Percentiles rank a stretch among this genome's conserved stretches.
Evolutionary conservation across 108 stramenopile genomes (phyloP).

Genomic region (Discostella pseudostelligera): DNA sequence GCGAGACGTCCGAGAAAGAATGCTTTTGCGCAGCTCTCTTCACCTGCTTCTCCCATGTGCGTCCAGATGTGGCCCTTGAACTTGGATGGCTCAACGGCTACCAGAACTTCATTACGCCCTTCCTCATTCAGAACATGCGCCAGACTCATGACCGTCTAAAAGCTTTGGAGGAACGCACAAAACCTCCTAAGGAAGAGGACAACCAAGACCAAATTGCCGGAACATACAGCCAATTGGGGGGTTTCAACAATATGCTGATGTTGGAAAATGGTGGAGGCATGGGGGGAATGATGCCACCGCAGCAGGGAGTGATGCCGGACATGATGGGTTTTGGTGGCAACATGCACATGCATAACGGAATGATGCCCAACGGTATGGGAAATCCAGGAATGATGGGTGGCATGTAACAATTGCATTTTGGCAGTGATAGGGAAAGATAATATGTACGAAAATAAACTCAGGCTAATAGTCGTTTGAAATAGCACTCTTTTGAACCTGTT

Average conservation of each 20-base stretch:
- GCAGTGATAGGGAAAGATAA: no score
- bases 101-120: constrained; percentile 98
- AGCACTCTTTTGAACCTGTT: no score
- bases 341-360: constrained; percentile 37
- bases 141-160: constrained; percentile 83
- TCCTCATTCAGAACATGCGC: constrained; percentile 95
- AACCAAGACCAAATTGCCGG: constrained; percentile 74
- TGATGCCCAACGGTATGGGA: constrained; percentile 46
- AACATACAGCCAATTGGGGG: constrained; percentile 76
- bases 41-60: constrained; percentile 96
- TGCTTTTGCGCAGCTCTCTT: constrained; percentile 97
- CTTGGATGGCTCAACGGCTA: constrained; percentile 99
- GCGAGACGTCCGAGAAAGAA: constrained; percentile 96
- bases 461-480: no score
- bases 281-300: constrained; percentile 33
- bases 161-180: constrained; percentile 91
- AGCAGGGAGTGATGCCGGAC: constrained; percentile 56
- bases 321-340: constrained; percentile 76
- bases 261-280: constrained; percentile 75
- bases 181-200: constrained; percentile 83
- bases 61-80: constrained; percentile 97
- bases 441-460: no score
- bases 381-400: constrained; percentile 14
- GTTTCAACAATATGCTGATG: constrained; percentile 69
- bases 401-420: no score